These are phyloP conservation scores for Aspergillus kassunensis DNA, from an alignment of 495 filamentous ascomycete genomes.

Conservation along the genomic window DNA sequence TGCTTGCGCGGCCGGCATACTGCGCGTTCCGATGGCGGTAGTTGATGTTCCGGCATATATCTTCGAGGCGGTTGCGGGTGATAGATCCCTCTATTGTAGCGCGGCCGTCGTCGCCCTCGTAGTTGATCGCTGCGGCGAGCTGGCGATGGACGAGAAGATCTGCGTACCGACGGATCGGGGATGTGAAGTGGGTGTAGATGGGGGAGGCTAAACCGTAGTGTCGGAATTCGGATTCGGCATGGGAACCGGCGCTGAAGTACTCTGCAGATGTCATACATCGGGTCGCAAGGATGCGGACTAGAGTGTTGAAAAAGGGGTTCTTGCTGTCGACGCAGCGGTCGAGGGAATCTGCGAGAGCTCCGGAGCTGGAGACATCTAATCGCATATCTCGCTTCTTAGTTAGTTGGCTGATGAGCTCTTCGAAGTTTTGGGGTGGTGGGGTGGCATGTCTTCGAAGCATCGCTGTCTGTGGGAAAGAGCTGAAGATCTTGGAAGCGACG, in stretches of 20 bases:
- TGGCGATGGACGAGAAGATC: conserved; percentile 92
- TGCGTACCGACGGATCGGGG: conserved; percentile 92
- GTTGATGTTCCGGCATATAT: conserved; percentile 97
- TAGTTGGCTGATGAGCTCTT: conserved; percentile 85
- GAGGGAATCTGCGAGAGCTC: conserved; percentile 84
- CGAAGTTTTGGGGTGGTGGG: conserved; percentile 92
- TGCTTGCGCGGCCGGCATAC: conserved; percentile 84
- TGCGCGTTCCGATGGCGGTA: conserved; percentile 95
- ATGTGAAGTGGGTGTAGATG: conserved; percentile 99
- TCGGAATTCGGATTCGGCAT: conserved; percentile 87
- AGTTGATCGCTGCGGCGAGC: conserved; percentile 89
- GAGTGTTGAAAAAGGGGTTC: conserved; percentile 98
- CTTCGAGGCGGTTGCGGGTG: conserved; percentile 74
- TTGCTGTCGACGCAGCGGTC: conserved; percentile 74
- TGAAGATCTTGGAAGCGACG: conserved; percentile 82
- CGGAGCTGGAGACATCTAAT: conserved; percentile 77
- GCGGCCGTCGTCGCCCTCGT: conserved; percentile 59
- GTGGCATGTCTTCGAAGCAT: conserved; percentile 87
- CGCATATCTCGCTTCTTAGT: conserved; percentile 76
- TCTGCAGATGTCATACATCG: conserved; percentile 99
- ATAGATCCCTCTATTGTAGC: conserved; percentile 69
- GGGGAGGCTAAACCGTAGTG: conserved; percentile 94
- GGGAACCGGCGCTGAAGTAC: conserved; percentile 92
- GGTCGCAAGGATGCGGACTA: conserved; percentile 93
- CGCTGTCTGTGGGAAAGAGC: conserved; percentile 90